Evolutionary conservation across 139 green algal genomes (phyloP), one percentile per base, ranked within the genome.

Genomic region (Chlamydomonas schloesseri): DNA sequence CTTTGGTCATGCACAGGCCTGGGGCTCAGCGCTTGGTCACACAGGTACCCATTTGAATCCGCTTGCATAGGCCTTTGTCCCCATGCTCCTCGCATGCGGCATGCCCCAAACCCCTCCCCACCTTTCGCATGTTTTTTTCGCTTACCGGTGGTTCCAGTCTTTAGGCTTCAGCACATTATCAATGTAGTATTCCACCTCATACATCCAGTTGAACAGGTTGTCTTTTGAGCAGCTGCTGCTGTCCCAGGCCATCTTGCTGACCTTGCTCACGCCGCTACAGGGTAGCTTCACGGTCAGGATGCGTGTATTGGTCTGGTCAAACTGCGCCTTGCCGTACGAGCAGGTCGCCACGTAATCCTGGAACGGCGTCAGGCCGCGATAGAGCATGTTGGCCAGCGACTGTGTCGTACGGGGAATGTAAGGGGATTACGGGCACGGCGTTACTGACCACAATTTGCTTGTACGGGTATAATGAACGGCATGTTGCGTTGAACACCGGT

Each of bases 151-250:
- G 31, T 85, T 85, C 79, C 79, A 85, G 50, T 55, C 31, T 9
- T 4, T 53, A 31, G 79, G 79, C 26, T 76, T 76, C 3, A 87
- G 57, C 53, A 72, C 70, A 24, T 87, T 87, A 53, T 87, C 81
- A 46, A 87, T 87, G 57, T 87, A 87, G 24, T 31, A 79, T 29
- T 87, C 81, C 0, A 79, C 81, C 46, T 87, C 81, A 34, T 87
- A 79, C 81, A 87, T 87, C 81, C 81, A 87, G 34, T 78, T 79
- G 36, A 87, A 78, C 69, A 87, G 57, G 55, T 87, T 87, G 81
- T 78, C 69, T 0, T 64, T 42, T 17, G 28, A 58, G 81, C 81
- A 87, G 81, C 69, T 80, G 81, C 14, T 34, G 53, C 34, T 67
- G 26, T 71, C 55, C 81, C 81, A 87, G 24, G 33, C 14, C 69